Evolutionary conservation across 2,329 filamentous ascomycete genomes (phyloP), one percentile per base, ranked within the genome.

Genomic region (Esteya vermicola): DNA sequence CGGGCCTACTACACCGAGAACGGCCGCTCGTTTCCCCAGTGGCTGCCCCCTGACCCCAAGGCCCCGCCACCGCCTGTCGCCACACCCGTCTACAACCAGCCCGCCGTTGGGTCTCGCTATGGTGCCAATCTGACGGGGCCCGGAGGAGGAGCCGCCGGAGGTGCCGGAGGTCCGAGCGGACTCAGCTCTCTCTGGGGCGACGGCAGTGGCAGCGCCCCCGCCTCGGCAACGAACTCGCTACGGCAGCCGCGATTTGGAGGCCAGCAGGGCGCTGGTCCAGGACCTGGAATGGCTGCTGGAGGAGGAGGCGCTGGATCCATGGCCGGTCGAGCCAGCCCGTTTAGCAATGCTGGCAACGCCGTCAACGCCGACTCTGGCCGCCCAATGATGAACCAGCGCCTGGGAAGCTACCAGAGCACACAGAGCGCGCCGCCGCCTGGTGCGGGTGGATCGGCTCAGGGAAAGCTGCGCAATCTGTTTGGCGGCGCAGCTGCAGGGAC

Each of bases 1-100:
- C 82, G 91, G 52, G 81, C 78, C 51, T 94, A 96, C 70, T 96
- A 98, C 68, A 75, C 68, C 38, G 88, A 96, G 58, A 91, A 93
- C 55, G 83, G 81, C 50, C 78, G 79, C 19, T 69, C 77, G 2
- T 82, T 88, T 47, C 91, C 91, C 1, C 62, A 68, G 50, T 96
- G 91, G 89, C 78, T 96, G 8, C 85, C 88, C 8, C 79, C 84
- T 6, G 85, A 94, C 57, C 88, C 85, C n/a, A 89, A 85, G 60
- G 75, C 72, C 4, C 75, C 76, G 32, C 68, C 70, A 28, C 65
- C 71, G 26, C 39, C 41, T 20, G 57, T 63, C 33, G 58, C 63
- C 36, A 64, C 70, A 45, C 67, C 73, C 59, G 27, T n/a, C 21
- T 38, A 38, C 36, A 61, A 70, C 56, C 54, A 61, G 45, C 58